Evolutionary conservation across 2,329 filamentous ascomycete genomes (phyloP), one percentile per base, ranked within the genome.

Genomic region (Intubia oerlemansii): DNA sequence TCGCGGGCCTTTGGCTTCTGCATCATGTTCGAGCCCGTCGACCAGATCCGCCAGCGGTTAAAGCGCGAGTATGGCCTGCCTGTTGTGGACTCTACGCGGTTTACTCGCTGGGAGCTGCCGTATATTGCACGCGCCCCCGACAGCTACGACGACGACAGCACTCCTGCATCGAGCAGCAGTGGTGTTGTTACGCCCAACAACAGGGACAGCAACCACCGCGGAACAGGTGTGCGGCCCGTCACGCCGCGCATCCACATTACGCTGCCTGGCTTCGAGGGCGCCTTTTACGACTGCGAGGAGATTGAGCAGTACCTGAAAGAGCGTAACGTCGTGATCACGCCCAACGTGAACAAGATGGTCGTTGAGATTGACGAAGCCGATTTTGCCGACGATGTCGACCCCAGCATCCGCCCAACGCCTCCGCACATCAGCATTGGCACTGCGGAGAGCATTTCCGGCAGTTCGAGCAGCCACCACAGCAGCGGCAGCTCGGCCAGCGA

Each of bases 271-370:
- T 76, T 72, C 35, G 63, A 75, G 34, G 77, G 77, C 5, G 66
- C 78, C 28, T 88, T 79, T 56, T 78, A 76, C 39, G 78, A 88
- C 42, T 53, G 69, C 0, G 62, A 78, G 34, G 80, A 88, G 44
- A 70, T 82, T 0, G 75, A 88, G 46, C 57, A 64, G 10, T 88
- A 82, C 42, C 51, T 90, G 3, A 60, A 59, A 23, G 57, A 63
- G 28, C 61, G 63, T 17, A 70, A 70, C 5, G 62, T 81, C 17
- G 44, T 54, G 25, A 67, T 82, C 29, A 62, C 73, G 8, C 58
- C 62, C 0, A 52, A 56, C 8, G 56, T 62, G 8, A 69, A 75
- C 12, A 69, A 63, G 31, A 54, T 75, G 2, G 60, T 63, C 27
- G 61, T 62, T 7, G 59, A 74, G 27, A 47, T 76, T 14, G 56